Evolutionary conservation across 331 rosid genomes (phyloP).

Genomic region (Arachis monticola): DNA sequence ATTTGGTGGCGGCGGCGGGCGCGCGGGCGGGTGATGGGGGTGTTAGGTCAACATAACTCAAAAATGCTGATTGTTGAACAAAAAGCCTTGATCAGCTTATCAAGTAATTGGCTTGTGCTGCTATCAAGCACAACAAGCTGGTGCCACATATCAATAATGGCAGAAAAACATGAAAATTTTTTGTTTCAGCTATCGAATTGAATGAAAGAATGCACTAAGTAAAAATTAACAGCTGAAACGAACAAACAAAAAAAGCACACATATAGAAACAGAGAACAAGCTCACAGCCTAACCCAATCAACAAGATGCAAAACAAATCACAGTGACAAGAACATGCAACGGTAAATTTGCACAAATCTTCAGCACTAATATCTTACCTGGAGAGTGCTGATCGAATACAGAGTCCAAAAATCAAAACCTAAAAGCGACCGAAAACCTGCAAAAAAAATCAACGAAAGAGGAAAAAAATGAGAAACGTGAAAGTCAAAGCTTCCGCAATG

Average conservation of each 20-base stretch:
- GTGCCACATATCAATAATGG: neutral
- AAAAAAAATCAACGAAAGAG: neutral
- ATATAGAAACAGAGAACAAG: neutral
- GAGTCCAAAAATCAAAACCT: slow-evolving; percentile 8
- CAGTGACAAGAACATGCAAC: neutral
- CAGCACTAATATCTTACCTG: neutral
- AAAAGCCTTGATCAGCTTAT: neutral
- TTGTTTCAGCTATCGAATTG: neutral
- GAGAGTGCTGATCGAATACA: neutral
- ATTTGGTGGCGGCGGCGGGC: too few species aligned
- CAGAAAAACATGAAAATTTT: neutral
- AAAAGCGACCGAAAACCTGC: neutral
- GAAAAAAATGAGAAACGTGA: neutral
- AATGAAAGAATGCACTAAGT: neutral
- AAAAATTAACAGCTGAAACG: neutral
- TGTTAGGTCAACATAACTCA: neutral
- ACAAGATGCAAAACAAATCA: neutral
- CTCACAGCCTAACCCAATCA: neutral
- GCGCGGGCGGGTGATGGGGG: too few species aligned
- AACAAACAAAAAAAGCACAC: slow-evolving; percentile 5
- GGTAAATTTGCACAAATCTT: neutral
- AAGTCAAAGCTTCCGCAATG: slow-evolving; percentile 10
- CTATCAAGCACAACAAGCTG: neutral
- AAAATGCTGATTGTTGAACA: neutral
- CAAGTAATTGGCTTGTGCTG: neutral